Base-by-base conservation (phyloP, 202 grass and related monocot genomes). In the Zizania palustris region DNA sequence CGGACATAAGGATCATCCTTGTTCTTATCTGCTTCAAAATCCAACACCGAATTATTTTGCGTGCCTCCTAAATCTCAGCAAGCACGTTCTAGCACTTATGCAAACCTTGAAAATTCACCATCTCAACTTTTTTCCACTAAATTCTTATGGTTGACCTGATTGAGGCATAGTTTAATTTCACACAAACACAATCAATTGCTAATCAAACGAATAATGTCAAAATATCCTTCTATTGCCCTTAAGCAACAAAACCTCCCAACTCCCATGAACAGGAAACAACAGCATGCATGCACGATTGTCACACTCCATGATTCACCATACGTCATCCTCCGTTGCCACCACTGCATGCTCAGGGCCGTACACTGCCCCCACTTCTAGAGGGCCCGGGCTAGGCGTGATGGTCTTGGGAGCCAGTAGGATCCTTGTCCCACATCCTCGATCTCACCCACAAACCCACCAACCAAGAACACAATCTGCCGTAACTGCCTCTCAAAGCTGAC, bases 391-490 rank as follows among this genome's bases (percentile, higher is more conserved):
- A 28, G 28, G 28, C 28, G 28, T 2, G 28, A 28, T 28, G 4
- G 83, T 67, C 1, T 77, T 65, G 5, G 66, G 55, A 9, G 57
- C 63, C 53, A 86, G 56, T 83, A 41, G 86, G 84, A 82, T 93
- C 88, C 83, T 68, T 86, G 22, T 91, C 88, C 82, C 74, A 83
- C 90, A 97, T 97, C 71, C 65, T 80, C 85, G 50, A 74, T 45
- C 28, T 2, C 19, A n/a, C 11, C 22, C 49, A 50, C 71, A 67
- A 63, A 53, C 67, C 35, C 48, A 15, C 69, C 69, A 37, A 78
- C 43, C 5, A 55, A 83, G 37, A 60, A 50, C 86, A 44, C 21
- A 57, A 16, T 20, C 42, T n/a, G 1, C 56, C 2, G 28, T 51
- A 18, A 37, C 50, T 37, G 60, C 56, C 71, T 34, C 71, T 43